phyloP scores from a whole-genome alignment of 768 basidiomycete genomes.

The Chalciporus pseudorubinellus region DNA sequence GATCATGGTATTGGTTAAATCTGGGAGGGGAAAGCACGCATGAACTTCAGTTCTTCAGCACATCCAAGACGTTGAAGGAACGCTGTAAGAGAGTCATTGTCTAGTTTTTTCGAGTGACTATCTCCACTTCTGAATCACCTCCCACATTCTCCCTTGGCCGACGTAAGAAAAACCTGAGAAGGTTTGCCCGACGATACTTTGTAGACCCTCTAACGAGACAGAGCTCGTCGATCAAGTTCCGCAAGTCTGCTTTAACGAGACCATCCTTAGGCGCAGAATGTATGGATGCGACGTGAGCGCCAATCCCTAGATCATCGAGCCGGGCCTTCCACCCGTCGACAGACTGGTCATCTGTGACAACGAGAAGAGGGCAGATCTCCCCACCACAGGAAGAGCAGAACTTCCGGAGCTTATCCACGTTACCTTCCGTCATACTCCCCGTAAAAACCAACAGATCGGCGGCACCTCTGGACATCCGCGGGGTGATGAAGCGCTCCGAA shows the following conservation, averaged over 20 bases:
- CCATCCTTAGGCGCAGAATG: neutral
- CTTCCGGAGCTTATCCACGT: conserved; percentile 3
- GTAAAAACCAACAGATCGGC: conserved; percentile 27
- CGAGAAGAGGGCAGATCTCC: conserved; percentile 25
- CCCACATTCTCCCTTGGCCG: conserved; percentile 5
- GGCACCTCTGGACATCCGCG: conserved; percentile 19
- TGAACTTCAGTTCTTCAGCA: neutral
- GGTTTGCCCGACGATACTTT: conserved; percentile 10
- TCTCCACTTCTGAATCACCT: conserved; percentile 3
- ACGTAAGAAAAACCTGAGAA: conserved; percentile 19
- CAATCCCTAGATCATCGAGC: conserved; percentile 11
- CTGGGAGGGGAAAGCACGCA: no score
- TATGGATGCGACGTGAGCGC: conserved; percentile 13
- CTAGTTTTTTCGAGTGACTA: neutral
- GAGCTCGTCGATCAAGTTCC: conserved; percentile 16
- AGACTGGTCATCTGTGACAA: conserved; percentile 14
- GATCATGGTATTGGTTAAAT: neutral
- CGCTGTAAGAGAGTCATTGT: neutral
- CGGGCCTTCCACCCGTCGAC: conserved; percentile 9
- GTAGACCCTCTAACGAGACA: conserved; percentile 25
- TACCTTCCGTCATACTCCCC: conserved; percentile 10
- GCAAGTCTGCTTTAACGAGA: conserved; percentile 2
- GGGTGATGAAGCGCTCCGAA: conserved; percentile 12
- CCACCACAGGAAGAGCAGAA: conserved; percentile 21
- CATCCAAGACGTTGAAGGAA: no score